Evolutionary conservation across 2,329 filamentous ascomycete genomes (phyloP).

Genomic region (Cercospora janseana): DNA sequence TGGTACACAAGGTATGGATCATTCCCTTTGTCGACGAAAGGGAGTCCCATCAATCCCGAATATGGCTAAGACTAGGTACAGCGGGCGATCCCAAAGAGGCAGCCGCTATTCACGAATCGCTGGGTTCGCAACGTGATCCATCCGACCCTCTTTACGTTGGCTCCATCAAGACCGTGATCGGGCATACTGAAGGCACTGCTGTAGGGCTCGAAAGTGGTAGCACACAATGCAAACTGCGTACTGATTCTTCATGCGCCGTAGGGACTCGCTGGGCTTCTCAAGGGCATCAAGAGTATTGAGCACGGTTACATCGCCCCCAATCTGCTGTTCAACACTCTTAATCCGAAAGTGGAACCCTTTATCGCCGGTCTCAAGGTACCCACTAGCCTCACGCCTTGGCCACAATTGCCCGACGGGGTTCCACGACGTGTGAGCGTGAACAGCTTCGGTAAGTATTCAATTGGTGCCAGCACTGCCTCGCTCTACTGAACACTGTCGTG

Average conservation of each 20-base stretch:
- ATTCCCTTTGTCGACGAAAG: no score
- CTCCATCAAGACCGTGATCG: conserved; percentile 38
- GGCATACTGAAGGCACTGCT: conserved; percentile 53
- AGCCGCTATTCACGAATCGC: conserved; percentile 15
- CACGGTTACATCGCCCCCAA: conserved; percentile 10
- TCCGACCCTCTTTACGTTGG: conserved; percentile 28
- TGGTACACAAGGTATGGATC: no score
- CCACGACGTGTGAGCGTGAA: conserved; percentile 26
- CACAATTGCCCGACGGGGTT: background rate
- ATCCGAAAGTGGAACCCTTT: conserved; percentile 30
- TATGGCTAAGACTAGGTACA: no score
- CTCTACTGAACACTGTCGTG: no score
- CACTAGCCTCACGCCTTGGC: conserved; percentile 6
- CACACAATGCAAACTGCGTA: no score
- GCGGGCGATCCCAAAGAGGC: conserved; percentile 22
- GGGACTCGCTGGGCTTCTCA: conserved; percentile 51
- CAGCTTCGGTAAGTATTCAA: conserved; percentile 32
- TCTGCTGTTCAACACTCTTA: conserved; percentile 28
- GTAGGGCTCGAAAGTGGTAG: no score
- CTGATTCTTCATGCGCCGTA: no score
- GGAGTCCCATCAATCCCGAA: no score
- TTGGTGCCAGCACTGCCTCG: no score
- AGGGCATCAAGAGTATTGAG: conserved; percentile 20
- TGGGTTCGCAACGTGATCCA: conserved; percentile 4
- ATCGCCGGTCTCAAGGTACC: conserved; percentile 20